phyloP scores from a whole-genome alignment of 192 early-diverging fungal species.

The Coemansia aciculifera region DNA sequence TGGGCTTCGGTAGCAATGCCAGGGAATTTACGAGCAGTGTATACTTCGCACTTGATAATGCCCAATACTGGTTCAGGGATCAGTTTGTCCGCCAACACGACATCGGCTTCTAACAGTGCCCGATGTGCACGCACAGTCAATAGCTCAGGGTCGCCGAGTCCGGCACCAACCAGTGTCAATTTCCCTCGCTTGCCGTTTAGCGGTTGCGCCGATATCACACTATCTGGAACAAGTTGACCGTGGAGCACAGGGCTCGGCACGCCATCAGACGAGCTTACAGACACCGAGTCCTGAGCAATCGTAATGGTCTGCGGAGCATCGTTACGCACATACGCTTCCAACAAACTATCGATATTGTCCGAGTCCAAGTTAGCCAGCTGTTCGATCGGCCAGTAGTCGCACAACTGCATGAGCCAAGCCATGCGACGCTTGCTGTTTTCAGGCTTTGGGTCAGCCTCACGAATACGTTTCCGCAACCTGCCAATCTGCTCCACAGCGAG shows the following conservation, averaged over 20 bases:
- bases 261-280: constrained; percentile 20
- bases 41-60: constrained; percentile 58
- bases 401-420: constrained; percentile 80
- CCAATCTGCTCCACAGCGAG: constrained; percentile 75
- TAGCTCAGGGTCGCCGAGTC: constrained; percentile 79
- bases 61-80: constrained; percentile 63
- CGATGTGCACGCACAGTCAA: constrained; percentile 71
- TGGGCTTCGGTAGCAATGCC: constrained; percentile 73
- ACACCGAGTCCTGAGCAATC: constrained; percentile 11
- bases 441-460: constrained; percentile 62
- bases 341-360: constrained; percentile 58
- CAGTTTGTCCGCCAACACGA: constrained; percentile 82
- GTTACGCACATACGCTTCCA: constrained; percentile 63
- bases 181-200: constrained; percentile 36
- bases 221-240: not conserved
- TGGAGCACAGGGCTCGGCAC: constrained; percentile 32
- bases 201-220: not conserved
- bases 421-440: constrained; percentile 72
- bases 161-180: constrained; percentile 77
- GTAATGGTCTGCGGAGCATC: constrained; percentile 29
- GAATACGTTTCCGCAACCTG: constrained; percentile 60
- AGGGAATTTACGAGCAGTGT: constrained; percentile 69
- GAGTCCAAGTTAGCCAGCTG: constrained; percentile 70
- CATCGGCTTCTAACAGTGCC: constrained; percentile 68
- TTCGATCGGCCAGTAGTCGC: constrained; percentile 81